Conservation (phyloP, 495 filamentous ascomycete species). For the Neurospora tetraspora region DNA sequence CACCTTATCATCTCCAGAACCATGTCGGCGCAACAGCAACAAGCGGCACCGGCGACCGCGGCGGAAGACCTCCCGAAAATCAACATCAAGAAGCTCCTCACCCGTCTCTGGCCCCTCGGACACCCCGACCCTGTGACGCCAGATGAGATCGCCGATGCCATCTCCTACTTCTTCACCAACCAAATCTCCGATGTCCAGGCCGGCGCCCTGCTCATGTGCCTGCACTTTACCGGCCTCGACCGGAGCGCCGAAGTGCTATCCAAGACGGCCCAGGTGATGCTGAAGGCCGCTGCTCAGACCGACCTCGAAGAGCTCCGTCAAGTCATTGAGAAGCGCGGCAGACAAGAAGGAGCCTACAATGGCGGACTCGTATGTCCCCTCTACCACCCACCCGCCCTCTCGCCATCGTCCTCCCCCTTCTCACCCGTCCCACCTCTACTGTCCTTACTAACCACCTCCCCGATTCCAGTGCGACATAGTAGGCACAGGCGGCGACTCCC, state of each 20-base stretch:
- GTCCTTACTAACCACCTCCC: slow-evolving; percentile 1
- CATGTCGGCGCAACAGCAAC: slow-evolving; percentile 1
- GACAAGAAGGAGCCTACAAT: slow-evolving; percentile 57
- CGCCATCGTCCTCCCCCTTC: too few species aligned
- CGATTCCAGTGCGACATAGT: slow-evolving; percentile 78
- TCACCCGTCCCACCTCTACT: not conserved
- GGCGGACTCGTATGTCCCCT: slow-evolving; percentile 51
- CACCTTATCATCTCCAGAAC: not conserved
- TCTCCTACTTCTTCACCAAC: slow-evolving; percentile 83
- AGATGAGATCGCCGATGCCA: slow-evolving; percentile 74
- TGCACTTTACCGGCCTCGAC: slow-evolving; percentile 81
- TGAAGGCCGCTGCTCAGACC: slow-evolving; percentile 46
- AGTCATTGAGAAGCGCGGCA: slow-evolving; percentile 44
- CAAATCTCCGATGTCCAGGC: slow-evolving; percentile 73
- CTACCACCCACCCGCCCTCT: too few species aligned
- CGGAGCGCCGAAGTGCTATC: slow-evolving; percentile 70
- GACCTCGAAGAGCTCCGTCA: slow-evolving; percentile 22
- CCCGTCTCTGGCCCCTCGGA: slow-evolving; percentile 56
- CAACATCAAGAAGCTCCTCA: slow-evolving; percentile 74
- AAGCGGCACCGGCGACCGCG: not conserved
- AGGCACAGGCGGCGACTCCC: slow-evolving; percentile 90
- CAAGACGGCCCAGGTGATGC: slow-evolving; percentile 55
- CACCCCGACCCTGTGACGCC: slow-evolving; percentile 49
- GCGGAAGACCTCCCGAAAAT: slow-evolving; percentile 23
- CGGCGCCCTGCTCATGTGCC: slow-evolving; percentile 70